These are phyloP conservation scores for Dendrobium chrysotoxum DNA, from an alignment of 106 monocot genomes.

Conservation along the genomic window DNA sequence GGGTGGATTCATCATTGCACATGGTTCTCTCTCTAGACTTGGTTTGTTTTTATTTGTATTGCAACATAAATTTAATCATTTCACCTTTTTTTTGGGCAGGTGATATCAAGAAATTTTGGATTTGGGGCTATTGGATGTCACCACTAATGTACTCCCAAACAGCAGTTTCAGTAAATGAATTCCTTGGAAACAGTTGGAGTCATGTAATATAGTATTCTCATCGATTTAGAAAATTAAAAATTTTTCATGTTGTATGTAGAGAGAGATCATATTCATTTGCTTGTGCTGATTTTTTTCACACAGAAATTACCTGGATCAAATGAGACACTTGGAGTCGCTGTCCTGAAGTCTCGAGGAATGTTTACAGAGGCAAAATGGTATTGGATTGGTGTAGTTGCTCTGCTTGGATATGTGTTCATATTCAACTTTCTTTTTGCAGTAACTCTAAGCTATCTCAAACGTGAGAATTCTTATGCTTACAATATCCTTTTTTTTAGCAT, in stretches of 20 bases:
- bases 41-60: neutral
- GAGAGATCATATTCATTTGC: neutral
- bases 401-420: constrained; percentile 35
- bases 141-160: constrained; percentile 56
- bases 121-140: constrained; percentile 63
- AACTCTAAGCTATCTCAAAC: constrained; percentile 35
- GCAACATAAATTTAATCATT: neutral
- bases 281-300: neutral
- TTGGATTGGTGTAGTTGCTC: constrained; percentile 44
- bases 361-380: constrained; percentile 62
- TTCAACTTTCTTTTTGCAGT: constrained; percentile 37
- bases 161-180: constrained; percentile 45
- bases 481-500: neutral
- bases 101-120: constrained; percentile 59
- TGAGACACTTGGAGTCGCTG: constrained; percentile 24
- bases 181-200: constrained; percentile 46
- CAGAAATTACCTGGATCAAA: constrained; percentile 16
- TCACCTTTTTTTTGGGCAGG: constrained; percentile 21
- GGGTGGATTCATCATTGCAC: constrained; percentile 29
- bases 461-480: constrained; percentile 19
- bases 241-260: neutral
- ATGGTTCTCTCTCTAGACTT: neutral
- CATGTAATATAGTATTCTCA: constrained; percentile 16
- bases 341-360: constrained; percentile 38
- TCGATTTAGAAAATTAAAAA: neutral